Evolutionary conservation across 2,329 filamentous ascomycete species (phyloP), one percentile per base, ranked within the genome.

Genomic region (Cordyceps tenuipes): DNA sequence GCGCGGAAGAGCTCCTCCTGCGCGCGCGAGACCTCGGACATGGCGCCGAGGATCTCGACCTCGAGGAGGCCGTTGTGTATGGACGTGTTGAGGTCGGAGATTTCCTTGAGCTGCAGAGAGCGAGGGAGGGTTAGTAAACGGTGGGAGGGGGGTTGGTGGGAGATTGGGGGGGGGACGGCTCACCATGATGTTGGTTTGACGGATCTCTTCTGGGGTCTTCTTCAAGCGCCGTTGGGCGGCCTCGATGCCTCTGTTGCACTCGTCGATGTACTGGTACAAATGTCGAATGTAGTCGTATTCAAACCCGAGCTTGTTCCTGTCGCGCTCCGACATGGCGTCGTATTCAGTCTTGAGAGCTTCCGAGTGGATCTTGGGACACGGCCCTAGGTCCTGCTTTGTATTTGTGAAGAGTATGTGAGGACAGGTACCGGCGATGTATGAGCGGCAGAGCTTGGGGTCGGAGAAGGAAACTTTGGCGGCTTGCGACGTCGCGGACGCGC

Each of bases 391-490:
- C 62, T 97, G 92, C 78, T 97, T 97, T 50, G 94, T 99, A 77
- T 99, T 99, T 65, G 93, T 99, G 82, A 99, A 99, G 70, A 99
- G 90, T 72, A 99, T 94, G 79, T 97, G 93, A 0, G 94, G 94
- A 73, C 94, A 99, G 62, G 90, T 95, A 68, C 94, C 94, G 63
- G 85, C 91, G 54, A 99, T 83, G 74, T 93, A 97, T 19, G 92
- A 97, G 59, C 91, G 90, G 79, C 94, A 99, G 68, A 96, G 90
- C 76, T 96, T 97, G 58, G 89, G 82, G 74, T 97, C 94, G 62
- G 86, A 94, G 68, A 99, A 88, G 64, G 88, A 88, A 67, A 97
- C 83, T 73, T 96, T 89, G 44, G 89, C 83, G 66, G 86, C 85
- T 77, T 88, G 89, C 53, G 87, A 87, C 61, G 83, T 80, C 62